Percentiles rank a stretch among this genome's conserved stretches.
phyloP scores from a whole-genome alignment of 1,284 basidiomycete species.

The Ceratobasidium theobromae region DNA sequence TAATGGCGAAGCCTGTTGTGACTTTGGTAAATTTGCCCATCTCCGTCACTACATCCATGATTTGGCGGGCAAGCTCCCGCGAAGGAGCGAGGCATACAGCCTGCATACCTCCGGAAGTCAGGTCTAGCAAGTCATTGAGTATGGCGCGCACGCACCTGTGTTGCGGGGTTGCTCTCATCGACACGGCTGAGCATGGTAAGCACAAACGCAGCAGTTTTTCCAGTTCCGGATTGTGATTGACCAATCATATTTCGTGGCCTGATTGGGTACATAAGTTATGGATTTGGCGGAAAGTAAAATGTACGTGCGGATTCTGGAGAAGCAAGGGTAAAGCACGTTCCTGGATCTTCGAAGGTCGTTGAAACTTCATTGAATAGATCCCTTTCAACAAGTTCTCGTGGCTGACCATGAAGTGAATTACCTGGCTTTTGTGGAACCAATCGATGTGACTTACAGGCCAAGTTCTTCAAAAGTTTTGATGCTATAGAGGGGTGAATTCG shows the following conservation, averaged over 20 bases:
- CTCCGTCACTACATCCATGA: slow-evolving; percentile 89
- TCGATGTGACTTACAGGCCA: slow-evolving; percentile 65
- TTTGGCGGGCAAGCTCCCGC: slow-evolving; percentile 95
- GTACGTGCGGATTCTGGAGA: slow-evolving; percentile 81
- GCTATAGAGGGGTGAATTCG: slow-evolving; percentile 92
- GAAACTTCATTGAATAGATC: slow-evolving; percentile 95
- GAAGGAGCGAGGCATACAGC: slow-evolving; percentile 93
- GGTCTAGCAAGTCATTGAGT: neutral
- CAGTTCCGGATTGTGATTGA: slow-evolving; percentile 98
- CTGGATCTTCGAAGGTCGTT: slow-evolving; percentile 98
- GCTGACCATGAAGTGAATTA: slow-evolving; percentile 48
- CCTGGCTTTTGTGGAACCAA: slow-evolving; percentile 36
- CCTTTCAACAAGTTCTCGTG: slow-evolving; percentile 91
- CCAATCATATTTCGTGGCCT: slow-evolving; percentile 98
- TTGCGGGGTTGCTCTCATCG: slow-evolving; percentile 79
- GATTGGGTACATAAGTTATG: neutral
- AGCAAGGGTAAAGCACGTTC: slow-evolving; percentile 94
- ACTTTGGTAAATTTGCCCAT: slow-evolving; percentile 96
- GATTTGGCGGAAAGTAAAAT: slow-evolving; percentile 28
- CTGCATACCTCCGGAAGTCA: slow-evolving; percentile 46
- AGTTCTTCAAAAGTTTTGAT: slow-evolving; percentile 94
- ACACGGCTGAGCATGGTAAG: slow-evolving; percentile 96
- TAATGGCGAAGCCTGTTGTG: slow-evolving; percentile 93
- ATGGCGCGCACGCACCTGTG: slow-evolving; percentile 63
- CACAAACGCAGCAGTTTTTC: slow-evolving; percentile 98